phyloP scores from a whole-genome alignment of 1,139 yeast genomes.

The Kurtzmaniella quercitrusa region DNA sequence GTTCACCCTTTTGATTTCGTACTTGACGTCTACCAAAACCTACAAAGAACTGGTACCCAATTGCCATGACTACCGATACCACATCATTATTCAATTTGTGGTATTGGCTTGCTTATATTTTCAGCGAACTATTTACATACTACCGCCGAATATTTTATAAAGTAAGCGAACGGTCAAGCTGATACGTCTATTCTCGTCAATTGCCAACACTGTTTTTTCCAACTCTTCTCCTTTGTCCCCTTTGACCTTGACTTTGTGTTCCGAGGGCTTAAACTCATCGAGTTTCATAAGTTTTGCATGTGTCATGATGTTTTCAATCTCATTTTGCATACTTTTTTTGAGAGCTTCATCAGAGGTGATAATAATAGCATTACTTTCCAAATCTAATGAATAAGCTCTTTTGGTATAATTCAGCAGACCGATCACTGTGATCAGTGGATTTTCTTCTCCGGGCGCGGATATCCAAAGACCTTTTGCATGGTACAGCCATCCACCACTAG shows the following conservation, averaged over 20 bases:
- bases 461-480: slow-evolving; percentile 99
- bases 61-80: slow-evolving; percentile 23
- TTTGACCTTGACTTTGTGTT: slow-evolving; percentile 4
- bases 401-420: slow-evolving; percentile 94
- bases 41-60: slow-evolving; percentile 14
- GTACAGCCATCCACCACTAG: slow-evolving; percentile 89
- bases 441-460: slow-evolving; percentile 50
- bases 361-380: slow-evolving; percentile 81
- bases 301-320: slow-evolving; percentile 56
- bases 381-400: slow-evolving; percentile 81
- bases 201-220: slow-evolving; percentile 19
- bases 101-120: slow-evolving; percentile 5
- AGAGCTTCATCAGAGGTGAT: slow-evolving; percentile 65
- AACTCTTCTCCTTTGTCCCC: slow-evolving; percentile 1
- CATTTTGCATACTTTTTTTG: slow-evolving; percentile 54
- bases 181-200: slow-evolving; percentile 56
- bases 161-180: slow-evolving; percentile 60
- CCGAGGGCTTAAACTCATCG: slow-evolving; percentile 52
- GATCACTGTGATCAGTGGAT: slow-evolving; percentile 73
- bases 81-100: slow-evolving; percentile 8
- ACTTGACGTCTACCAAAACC: background rate
- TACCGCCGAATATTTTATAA: slow-evolving; percentile 61
- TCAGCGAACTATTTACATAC: slow-evolving; percentile 33
- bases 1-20: too few relatives aligned
- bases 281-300: slow-evolving; percentile 50